Conservation (phyloP, 805 yeast genomes). For the Nakazawaea holstii region DNA sequence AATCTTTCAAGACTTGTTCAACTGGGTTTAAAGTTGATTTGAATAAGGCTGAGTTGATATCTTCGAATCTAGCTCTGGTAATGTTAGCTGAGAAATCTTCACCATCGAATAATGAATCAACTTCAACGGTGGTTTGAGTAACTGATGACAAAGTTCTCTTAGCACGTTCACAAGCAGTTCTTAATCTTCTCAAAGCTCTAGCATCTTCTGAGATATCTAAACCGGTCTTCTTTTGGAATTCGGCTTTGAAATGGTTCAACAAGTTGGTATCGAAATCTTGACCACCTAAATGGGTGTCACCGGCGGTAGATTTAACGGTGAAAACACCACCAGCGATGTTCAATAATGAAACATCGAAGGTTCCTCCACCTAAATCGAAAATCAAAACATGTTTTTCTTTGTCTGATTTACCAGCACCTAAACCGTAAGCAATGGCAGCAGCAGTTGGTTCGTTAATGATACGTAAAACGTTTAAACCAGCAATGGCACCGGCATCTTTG, state of each 20-base stretch:
- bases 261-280: conserved; percentile 98
- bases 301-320: conserved; percentile 97
- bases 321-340: conserved; percentile 94
- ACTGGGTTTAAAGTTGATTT: conserved; percentile 93
- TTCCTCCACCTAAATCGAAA: conserved; percentile 98
- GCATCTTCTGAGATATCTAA: conserved; percentile 84
- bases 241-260: conserved; percentile 87
- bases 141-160: conserved; percentile 97
- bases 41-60: conserved; percentile 87
- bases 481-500: conserved; percentile 77
- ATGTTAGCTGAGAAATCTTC: conserved; percentile 90
- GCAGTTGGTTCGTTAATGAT: conserved; percentile 86
- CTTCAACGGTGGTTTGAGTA: conserved; percentile 93
- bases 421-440: conserved; percentile 98
- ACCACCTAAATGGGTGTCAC: conserved; percentile 99
- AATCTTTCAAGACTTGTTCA: conserved; percentile 90
- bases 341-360: conserved; percentile 92
- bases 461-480: conserved; percentile 74
- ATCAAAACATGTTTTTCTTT: conserved; percentile 85
- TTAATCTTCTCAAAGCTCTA: conserved; percentile 95
- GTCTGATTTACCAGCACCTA: conserved; percentile 81
- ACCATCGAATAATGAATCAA: conserved; percentile 93
- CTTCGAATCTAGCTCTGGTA: conserved; percentile 98
- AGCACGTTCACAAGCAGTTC: conserved; percentile 99
- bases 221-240: conserved; percentile 90